phyloP scores from a whole-genome alignment of 768 basidiomycete genomes.

The Polyporus arcularius region DNA sequence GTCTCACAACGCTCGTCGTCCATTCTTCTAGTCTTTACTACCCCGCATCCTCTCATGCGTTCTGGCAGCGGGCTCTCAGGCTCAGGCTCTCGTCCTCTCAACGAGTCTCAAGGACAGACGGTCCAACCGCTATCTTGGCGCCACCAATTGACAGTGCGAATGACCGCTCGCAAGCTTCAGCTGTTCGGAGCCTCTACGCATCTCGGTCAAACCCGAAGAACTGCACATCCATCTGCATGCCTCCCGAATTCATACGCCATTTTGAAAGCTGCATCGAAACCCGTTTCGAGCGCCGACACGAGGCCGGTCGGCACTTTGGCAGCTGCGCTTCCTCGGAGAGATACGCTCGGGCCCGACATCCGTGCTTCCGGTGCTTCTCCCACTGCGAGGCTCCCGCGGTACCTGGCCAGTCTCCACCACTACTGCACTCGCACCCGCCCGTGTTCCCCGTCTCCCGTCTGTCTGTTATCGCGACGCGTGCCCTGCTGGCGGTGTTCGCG shows the following conservation, averaged over 20 bases:
- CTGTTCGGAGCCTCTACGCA: neutral
- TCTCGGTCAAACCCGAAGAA: neutral
- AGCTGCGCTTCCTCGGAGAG: constrained; percentile 1
- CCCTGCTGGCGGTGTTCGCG: neutral
- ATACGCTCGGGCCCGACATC: constrained; percentile 17
- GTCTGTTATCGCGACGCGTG: neutral
- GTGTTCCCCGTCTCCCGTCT: neutral
- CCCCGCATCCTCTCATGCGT: too few species aligned
- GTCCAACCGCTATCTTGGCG: neutral
- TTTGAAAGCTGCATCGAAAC: neutral
- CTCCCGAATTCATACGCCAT: neutral
- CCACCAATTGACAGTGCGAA: too few species aligned
- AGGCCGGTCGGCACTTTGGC: constrained; percentile 13
- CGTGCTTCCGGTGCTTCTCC: constrained; percentile 1
- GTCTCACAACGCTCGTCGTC: too few species aligned
- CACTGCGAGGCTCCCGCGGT: neutral
- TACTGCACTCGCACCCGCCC: neutral
- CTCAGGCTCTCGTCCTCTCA: neutral
- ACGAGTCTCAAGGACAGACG: neutral
- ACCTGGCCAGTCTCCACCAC: neutral
- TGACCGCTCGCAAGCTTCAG: neutral
- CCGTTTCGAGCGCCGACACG: neutral
- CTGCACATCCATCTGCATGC: neutral
- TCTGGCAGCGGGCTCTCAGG: neutral
- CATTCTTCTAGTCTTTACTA: too few species aligned